Evolutionary conservation across 768 basidiomycete genomes (phyloP).

Genomic region (Aureoboletus auriporus): DNA sequence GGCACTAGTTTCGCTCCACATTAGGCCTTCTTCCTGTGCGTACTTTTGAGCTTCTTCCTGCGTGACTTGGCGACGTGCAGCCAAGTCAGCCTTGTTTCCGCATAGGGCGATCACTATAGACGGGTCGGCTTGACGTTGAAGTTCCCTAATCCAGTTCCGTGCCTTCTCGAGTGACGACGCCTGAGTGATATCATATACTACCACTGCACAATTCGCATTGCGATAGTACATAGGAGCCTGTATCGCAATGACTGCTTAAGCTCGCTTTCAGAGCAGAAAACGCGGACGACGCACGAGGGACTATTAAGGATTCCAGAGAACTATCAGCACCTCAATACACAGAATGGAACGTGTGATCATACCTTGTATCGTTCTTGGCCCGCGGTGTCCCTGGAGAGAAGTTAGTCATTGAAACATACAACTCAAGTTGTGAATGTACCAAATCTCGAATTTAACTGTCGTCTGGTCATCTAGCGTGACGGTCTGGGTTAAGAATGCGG

Average conservation of each 20-base stretch:
- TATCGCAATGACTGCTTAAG: constrained; percentile 3
- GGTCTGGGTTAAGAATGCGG: constrained; percentile 98
- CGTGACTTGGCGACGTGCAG: constrained; percentile 78
- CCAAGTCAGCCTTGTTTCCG: constrained; percentile 91
- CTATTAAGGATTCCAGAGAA: constrained; percentile 17
- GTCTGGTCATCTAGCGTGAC: constrained; percentile 86
- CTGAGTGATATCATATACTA: constrained; percentile 96
- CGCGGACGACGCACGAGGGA: constrained; percentile 41
- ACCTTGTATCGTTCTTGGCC: constrained; percentile 95
- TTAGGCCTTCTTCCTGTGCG: constrained; percentile 85
- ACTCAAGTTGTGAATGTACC: constrained; percentile 45
- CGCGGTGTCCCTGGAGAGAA: constrained; percentile 76
- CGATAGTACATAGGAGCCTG: constrained; percentile 97
- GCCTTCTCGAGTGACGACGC: constrained; percentile 91
- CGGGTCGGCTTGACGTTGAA: constrained; percentile 96
- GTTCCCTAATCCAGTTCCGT: constrained; percentile 91
- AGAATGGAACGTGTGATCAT: constrained; percentile 15
- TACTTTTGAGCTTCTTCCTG: constrained; percentile 91
- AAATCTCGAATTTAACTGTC: constrained; percentile 97
- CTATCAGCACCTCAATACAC: not conserved
- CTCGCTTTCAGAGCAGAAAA: not conserved
- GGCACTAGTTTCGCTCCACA: constrained; percentile 92
- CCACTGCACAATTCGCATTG: constrained; percentile 90
- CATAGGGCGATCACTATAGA: constrained; percentile 95
- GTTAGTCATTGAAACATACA: not conserved